Evolutionary conservation across 2,329 filamentous ascomycete genomes (phyloP).

Genomic region (Tolypocladium ovalisporum): DNA sequence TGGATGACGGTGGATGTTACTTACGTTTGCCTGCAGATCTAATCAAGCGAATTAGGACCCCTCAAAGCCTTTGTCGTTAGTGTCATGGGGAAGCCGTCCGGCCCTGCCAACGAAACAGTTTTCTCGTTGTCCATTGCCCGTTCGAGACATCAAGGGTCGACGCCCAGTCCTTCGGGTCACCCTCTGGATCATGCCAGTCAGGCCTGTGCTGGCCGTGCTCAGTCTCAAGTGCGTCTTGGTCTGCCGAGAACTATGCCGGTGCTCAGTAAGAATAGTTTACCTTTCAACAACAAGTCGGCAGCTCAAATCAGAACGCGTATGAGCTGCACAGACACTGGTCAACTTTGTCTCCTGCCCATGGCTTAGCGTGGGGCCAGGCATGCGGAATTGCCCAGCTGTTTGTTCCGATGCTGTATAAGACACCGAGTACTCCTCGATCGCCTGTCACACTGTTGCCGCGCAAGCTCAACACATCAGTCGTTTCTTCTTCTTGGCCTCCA

Average conservation of each 20-base stretch:
- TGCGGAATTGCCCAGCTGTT: slow-evolving; percentile 1
- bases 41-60: background rate
- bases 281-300: background rate
- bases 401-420: slow-evolving; percentile 6
- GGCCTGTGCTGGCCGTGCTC: background rate
- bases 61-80: background rate
- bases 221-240: background rate
- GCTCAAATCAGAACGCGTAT: background rate
- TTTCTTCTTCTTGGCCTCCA: background rate
- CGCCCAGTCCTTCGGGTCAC: background rate
- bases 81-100: background rate
- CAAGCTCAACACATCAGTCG: background rate
- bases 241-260: background rate
- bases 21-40: background rate
- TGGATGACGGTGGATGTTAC: background rate
- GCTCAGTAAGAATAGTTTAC: background rate
- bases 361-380: slow-evolving; percentile 2
- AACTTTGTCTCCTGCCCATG: background rate
- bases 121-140: background rate
- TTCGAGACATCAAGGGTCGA: background rate
- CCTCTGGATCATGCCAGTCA: background rate
- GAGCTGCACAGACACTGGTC: background rate
- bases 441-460: background rate
- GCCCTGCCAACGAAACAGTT: background rate
- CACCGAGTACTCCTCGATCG: background rate